Evolutionary conservation across 2,329 filamentous ascomycete species (phyloP).

Genomic region (Chrysosphaeria jannelii): DNA sequence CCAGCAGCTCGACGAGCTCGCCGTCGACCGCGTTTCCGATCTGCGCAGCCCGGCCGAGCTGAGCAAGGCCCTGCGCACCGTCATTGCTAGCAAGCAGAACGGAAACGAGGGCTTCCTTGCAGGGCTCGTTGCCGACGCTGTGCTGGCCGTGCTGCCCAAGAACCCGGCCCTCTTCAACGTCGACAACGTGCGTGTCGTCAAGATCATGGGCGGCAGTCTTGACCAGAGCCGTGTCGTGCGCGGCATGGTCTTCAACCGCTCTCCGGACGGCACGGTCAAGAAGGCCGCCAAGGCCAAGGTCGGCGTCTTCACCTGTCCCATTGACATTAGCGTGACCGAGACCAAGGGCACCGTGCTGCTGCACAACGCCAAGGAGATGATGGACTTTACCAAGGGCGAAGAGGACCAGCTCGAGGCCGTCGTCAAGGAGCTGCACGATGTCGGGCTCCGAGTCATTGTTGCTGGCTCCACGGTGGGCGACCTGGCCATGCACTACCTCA

Average conservation of each 20-base stretch:
- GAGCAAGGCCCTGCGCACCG: constrained; percentile 82
- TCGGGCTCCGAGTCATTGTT: constrained; percentile 69
- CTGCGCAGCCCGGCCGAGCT: constrained; percentile 56
- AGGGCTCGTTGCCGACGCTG: constrained; percentile 56
- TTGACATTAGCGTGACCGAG: constrained; percentile 88
- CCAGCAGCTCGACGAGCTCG: constrained; percentile 59
- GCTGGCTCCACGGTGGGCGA: constrained; percentile 87
- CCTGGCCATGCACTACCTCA: constrained; percentile 87
- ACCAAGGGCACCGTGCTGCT: constrained; percentile 94
- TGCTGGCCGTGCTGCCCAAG: constrained; percentile 75
- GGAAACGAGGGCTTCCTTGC: constrained; percentile 76
- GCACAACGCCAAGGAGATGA: constrained; percentile 95
- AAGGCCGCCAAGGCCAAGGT: constrained; percentile 85
- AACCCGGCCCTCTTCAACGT: constrained; percentile 93
- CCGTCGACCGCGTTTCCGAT: constrained; percentile 71
- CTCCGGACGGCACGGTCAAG: constrained; percentile 78
- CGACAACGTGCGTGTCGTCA: constrained; percentile 94
- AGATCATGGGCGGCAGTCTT: constrained; percentile 94
- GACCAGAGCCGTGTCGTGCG: constrained; percentile 85
- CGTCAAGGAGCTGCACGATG: constrained; percentile 90
- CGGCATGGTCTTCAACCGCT: constrained; percentile 93
- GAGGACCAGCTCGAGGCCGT: constrained; percentile 68
- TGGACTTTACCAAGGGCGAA: constrained; percentile 94
- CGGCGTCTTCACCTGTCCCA: constrained; percentile 81
- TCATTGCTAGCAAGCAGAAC: constrained; percentile 88